Base-by-base conservation (phyloP, 2,329 filamentous ascomycete species). In the Cladosporium halotolerans region DNA sequence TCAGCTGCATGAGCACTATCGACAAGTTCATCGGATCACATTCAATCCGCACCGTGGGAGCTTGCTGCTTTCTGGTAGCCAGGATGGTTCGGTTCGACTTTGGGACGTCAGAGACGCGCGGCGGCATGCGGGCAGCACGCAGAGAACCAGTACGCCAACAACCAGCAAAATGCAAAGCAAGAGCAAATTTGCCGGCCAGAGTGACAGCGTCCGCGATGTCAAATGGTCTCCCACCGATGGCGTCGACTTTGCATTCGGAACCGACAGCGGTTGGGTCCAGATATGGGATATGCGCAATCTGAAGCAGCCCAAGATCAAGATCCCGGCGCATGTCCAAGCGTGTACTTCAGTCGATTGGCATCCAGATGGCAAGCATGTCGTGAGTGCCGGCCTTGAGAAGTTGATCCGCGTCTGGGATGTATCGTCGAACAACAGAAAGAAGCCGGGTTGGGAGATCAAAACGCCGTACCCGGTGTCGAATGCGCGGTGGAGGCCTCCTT, bases 331-430 rank as follows among this genome's bases (percentile, higher is more conserved):
- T 63, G 77, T 81, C 58, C 55, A 60, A 10, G 54, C 66, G 4
- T 85, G 82, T 68, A 82, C 78, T 56, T 75, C 80, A 5, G 76
- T 85, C 34, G 82, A 85, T 64, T 85, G 82, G 81, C 82, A 85
- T 62, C 82, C 82, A 1, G 81, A 85, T 60, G 82, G 82, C 6
- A 83, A 79, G 62, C 80, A 85, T 64, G 70, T 85, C 9, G 75
- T 81, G 51, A 84, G 80, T 59, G 81, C 79, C n/a, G 76, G 82
- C 49, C 73, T 77, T 18, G 82, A 85, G 64, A 79, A 78, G 55
- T 79, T 79, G 31, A 76, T 85, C 57, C 80, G 80, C 63, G 76
- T 85, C 28, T 85, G 82, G 80, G 81, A 85, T 64, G 79, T 84
- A 53, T 80, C 79, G 3, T 70, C 73, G 2, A 76, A 76, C 52